A percentile compares a stretch with the other conserved stretches of the same genome.
Conservation (phyloP, 148 eudicot genomes). For the Beta vulgaris region DNA sequence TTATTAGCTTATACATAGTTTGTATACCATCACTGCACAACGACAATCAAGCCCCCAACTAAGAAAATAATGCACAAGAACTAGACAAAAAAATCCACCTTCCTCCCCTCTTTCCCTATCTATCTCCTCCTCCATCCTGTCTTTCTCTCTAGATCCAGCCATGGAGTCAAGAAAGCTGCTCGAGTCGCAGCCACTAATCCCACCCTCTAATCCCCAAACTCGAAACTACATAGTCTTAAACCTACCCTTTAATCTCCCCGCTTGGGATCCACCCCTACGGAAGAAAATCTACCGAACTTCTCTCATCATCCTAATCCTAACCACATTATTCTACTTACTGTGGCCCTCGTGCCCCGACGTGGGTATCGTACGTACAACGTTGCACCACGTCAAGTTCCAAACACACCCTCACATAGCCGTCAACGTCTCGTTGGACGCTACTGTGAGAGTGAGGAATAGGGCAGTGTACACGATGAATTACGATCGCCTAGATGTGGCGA, state of each 20-base stretch:
- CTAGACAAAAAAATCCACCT: not conserved
- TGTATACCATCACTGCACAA: not conserved
- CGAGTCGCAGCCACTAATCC: not conserved
- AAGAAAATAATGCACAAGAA: not conserved
- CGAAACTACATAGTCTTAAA: slow-evolving; percentile 2
- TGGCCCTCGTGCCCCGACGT: slow-evolving; percentile 66
- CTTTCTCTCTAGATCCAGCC: not conserved
- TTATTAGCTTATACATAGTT: too few species aligned
- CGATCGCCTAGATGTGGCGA: slow-evolving; percentile 34
- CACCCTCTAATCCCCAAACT: not conserved
- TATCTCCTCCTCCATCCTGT: not conserved
- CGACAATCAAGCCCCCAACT: not conserved
- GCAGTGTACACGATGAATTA: slow-evolving; percentile 49
- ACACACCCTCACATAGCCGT: slow-evolving; percentile 38
- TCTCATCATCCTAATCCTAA: not conserved
- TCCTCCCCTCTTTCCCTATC: slow-evolving; percentile 2
- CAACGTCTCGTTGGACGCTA: slow-evolving; percentile 47
- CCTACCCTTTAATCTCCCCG: not conserved
- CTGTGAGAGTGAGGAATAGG: slow-evolving; percentile 41
- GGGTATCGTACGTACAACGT: slow-evolving; percentile 40
- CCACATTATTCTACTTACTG: slow-evolving; percentile 4
- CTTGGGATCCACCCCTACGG: not conserved
- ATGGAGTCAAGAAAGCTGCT: not conserved
- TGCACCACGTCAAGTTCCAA: slow-evolving; percentile 40
- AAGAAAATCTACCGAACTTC: not conserved